Evolutionary conservation across 164 flowering plant species (phyloP), one percentile per base, ranked within the genome.

Genomic region (Aristolochia contorta): DNA sequence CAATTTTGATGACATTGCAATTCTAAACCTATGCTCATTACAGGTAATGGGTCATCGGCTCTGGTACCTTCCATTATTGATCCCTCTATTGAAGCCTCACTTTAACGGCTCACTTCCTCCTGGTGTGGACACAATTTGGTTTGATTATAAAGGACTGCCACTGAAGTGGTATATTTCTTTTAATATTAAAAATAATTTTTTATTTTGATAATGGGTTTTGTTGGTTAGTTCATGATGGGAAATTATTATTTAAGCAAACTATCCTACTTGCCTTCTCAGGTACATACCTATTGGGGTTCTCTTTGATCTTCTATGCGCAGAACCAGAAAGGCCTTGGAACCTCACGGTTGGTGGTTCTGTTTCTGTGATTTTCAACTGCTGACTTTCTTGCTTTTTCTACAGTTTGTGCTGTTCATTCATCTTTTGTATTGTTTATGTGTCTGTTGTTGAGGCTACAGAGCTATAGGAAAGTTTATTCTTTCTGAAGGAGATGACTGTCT

Each of bases 251-350:
- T 37, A 37, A 37, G 43, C 43, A 37, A 10, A 37, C 7, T 3
- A 1, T 10, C 7, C 43, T 65, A 13, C 47, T 16, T 64, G 20
- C n/a, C n/a, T 52, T 69, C 75, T 60, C 82, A 93, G 98, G 98
- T 82, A 84, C 61, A 84, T 86, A 69, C 96, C 99, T 12, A 82
- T 82, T 0, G 99, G 97, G 33, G 96, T 84, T 66, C 95, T 94
- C 45, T 94, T 88, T 77, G 97, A 94, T 76, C 84, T 94, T 77
- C 78, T 94, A 8, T 94, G 95, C 68, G 75, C 83, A 23, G 96
- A 86, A 69, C 95, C 97, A 32, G 95, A 94, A 77, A 77, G 97
- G 65, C 99, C 99, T 47, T 94, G 99, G 99, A 89, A 91, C 72
- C 59, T 94, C 32, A 89, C 96, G 73, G 99, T 93, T 78, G 54